Evolutionary conservation across 805 yeast genomes (phyloP).

Genomic region (Saccharomycopsis sp.): DNA sequence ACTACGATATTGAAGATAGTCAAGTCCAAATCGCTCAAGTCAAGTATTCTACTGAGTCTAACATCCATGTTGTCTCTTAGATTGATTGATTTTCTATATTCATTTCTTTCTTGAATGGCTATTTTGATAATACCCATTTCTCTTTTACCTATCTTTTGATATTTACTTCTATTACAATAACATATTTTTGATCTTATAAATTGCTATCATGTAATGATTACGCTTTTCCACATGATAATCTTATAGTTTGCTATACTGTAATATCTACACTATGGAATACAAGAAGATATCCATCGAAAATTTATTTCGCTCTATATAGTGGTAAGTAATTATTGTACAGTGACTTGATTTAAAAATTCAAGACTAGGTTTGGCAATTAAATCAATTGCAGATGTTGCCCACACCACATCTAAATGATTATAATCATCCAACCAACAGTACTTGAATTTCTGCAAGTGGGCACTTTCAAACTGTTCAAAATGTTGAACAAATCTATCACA

Average conservation of each 20-base stretch:
- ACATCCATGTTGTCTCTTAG: neutral
- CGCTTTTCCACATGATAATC: too few relatives aligned
- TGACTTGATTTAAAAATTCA: conserved; percentile 26
- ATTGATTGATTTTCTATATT: neutral
- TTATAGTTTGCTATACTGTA: too few relatives aligned
- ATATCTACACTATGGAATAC: neutral
- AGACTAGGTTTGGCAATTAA: conserved; percentile 51
- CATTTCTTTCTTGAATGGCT: neutral
- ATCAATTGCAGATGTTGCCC: conserved; percentile 77
- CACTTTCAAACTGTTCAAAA: conserved; percentile 50
- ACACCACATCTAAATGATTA: conserved; percentile 83
- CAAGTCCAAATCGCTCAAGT: neutral
- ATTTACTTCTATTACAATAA: neutral
- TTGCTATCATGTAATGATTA: too few relatives aligned
- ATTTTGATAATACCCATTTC: neutral
- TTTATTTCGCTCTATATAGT: neutral
- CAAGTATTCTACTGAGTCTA: neutral
- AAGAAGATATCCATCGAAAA: neutral
- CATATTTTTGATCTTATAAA: neutral
- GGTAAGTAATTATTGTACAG: neutral
- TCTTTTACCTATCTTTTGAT: neutral
- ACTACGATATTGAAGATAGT: neutral
- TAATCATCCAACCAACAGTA: conserved; percentile 50
- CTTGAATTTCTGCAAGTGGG: conserved; percentile 30
- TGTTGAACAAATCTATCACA: conserved; percentile 63